Evolutionary conservation across 176 grass and related monocot species (phyloP).

Genomic region (Lolium perenne): DNA sequence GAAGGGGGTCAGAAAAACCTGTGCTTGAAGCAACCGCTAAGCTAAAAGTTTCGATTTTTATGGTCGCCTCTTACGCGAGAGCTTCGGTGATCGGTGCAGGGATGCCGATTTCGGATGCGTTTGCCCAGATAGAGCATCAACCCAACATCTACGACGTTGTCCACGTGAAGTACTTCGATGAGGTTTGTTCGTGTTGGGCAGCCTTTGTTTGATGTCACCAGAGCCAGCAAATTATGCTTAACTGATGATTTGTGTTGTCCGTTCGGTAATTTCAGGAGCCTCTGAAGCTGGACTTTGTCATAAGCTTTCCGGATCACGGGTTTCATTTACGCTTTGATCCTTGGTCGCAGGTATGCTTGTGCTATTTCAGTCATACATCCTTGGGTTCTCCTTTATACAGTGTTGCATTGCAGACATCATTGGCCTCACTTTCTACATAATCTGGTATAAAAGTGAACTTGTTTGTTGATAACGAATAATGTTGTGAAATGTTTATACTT

Average conservation of each 20-base stretch:
- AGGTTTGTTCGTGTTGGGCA: slow-evolving; percentile 66
- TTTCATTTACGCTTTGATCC: slow-evolving; percentile 95
- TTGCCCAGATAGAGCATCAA: slow-evolving; percentile 84
- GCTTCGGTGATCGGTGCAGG: slow-evolving; percentile 55
- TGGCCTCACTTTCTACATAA: background rate
- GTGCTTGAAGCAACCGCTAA: slow-evolving; percentile 24
- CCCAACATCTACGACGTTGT: slow-evolving; percentile 93
- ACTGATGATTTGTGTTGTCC: background rate
- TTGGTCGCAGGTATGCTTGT: slow-evolving; percentile 86
- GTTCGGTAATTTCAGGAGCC: slow-evolving; percentile 72
- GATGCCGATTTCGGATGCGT: slow-evolving; percentile 93
- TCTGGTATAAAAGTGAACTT: background rate
- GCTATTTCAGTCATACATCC: background rate
- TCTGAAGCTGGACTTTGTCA: slow-evolving; percentile 87
- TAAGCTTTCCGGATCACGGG: slow-evolving; percentile 95
- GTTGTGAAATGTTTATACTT: background rate
- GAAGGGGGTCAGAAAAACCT: background rate
- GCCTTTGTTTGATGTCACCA: background rate
- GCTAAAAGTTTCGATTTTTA: background rate
- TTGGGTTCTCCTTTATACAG: too few relatives aligned
- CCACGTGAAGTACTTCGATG: slow-evolving; percentile 89
- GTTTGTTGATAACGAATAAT: background rate
- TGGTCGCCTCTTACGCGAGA: slow-evolving; percentile 26
- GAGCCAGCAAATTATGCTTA: slow-evolving; percentile 13
- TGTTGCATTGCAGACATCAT: background rate